Percentiles rank a stretch among this genome's conserved stretches.
These are phyloP conservation scores for Zelopaecilomyces penicillatus DNA, from an alignment of 2,329 filamentous ascomycete genomes.

Conservation along the genomic window DNA sequence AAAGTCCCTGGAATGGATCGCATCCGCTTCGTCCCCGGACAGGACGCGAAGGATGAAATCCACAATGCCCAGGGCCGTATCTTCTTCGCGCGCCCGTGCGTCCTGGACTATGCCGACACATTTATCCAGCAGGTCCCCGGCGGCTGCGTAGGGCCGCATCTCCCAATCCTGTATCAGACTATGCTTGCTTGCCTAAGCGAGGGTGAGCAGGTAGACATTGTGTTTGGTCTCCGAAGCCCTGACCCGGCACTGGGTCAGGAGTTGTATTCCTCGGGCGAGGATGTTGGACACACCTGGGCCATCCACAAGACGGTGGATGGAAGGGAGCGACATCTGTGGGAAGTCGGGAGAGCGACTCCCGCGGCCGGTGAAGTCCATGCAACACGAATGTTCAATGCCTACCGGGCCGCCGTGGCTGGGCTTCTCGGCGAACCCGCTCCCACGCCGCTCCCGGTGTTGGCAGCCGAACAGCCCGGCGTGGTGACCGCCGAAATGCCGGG, in stretches of 20 bases:
- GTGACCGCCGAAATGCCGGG: constrained; percentile 1
- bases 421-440: constrained; percentile 1
- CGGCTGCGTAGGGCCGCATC: not conserved
- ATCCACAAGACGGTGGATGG: constrained; percentile 8
- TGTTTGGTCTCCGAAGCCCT: constrained; percentile 10
- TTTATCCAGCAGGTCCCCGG: constrained; percentile 8
- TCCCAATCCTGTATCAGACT: constrained; percentile 5
- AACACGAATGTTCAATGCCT: constrained; percentile 11
- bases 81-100: constrained; percentile 8
- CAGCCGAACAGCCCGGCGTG: too few species aligned
- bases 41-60: constrained; percentile 13
- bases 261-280: constrained; percentile 4
- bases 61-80: constrained; percentile 11
- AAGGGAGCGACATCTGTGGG: constrained; percentile 9
- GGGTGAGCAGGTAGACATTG: constrained; percentile 11
- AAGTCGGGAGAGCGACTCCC: constrained; percentile 10
- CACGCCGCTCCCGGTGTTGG: constrained; percentile 1
- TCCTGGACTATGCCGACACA: constrained; percentile 10
- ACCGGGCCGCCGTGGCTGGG: constrained; percentile 9
- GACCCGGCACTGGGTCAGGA: constrained; percentile 5
- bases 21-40: constrained; percentile 11
- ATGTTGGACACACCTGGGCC: constrained; percentile 12
- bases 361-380: constrained; percentile 8
- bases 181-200: constrained; percentile 10
- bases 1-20: constrained; percentile 5